Base-by-base conservation (phyloP, 176 grass and related monocot genomes). In the Guadua angustifolia region DNA sequence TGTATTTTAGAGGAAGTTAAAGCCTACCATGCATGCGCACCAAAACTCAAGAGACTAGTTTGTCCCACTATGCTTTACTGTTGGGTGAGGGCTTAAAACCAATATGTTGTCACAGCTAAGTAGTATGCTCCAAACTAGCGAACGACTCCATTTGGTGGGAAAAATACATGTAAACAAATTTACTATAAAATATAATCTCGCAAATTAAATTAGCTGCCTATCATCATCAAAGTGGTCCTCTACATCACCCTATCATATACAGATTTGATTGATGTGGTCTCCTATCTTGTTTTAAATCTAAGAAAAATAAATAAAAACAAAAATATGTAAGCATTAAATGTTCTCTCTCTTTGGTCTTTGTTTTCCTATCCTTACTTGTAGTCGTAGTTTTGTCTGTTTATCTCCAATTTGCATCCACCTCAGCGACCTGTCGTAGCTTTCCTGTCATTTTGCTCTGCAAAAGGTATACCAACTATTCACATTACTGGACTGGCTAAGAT, bases 191-290 rank as follows among this genome's bases (percentile, higher is more conserved):
- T 66, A 22, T 68, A 77, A 59, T 60, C 72, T 79, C 52, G 69
- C 25, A 63, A 32, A 51, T 5, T 63, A 70, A 73, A 83, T 79
- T 73, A 84, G 84, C 75, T 90, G 71, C 42, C 66, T 69, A 75
- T 79, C 84, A 69, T 87, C 74, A 80, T 89, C 82, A 71, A 69
- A 24, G 84, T 84, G 84, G 84, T 90, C 84, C 88, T 83, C 84
- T 81, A 81, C 66, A 57, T 82, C 84, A 78, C 14, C 79, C 74
- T 82, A 74, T 83, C 84, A 78, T 78, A 59, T 43, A 33, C 73
- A 79, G 57, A 67, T 86, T 82, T 61, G 52, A 71, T 71, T 61
- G 52, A 65, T 71, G n/a, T 72, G 59, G 59, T 73, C 58, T 74
- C 39, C 57, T 73, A 83, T 90, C 79, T 79, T 83, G 68, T 87